phyloP scores from a whole-genome alignment of 1,284 basidiomycete species.

The Ceratobasidium sp. region DNA sequence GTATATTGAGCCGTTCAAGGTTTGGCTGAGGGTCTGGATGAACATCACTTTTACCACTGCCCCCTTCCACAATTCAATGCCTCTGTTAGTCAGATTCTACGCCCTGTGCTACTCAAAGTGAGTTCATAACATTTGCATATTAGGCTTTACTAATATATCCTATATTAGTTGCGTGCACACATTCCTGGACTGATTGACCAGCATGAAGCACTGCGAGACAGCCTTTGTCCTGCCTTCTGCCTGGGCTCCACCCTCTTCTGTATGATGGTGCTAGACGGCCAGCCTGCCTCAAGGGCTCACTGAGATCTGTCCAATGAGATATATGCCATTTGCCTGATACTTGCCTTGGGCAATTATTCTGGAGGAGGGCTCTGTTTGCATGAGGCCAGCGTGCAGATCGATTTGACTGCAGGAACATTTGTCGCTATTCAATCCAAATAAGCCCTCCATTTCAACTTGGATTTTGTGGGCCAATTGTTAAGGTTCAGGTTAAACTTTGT shows the following conservation, averaged over 20 bases:
- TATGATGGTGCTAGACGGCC: slow-evolving; percentile 1
- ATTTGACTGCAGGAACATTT: neutral
- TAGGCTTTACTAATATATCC: too few relatives aligned
- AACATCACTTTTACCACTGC: too few relatives aligned
- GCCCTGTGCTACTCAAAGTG: too few relatives aligned
- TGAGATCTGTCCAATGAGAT: neutral
- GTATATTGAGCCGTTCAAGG: too few relatives aligned
- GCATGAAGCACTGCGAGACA: neutral
- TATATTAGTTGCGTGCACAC: too few relatives aligned
- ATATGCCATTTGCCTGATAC: slow-evolving; percentile 1
- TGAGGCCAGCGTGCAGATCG: neutral
- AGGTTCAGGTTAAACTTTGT: too few relatives aligned
- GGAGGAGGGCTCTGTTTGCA: neutral
- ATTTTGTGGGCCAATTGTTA: slow-evolving; percentile 1
- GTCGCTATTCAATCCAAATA: slow-evolving; percentile 3
- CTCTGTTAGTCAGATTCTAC: too few relatives aligned
- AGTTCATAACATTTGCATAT: too few relatives aligned
- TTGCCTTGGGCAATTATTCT: slow-evolving; percentile 2
- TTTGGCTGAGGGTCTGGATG: too few relatives aligned
- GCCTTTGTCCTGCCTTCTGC: neutral
- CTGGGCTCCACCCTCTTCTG: slow-evolving; percentile 4
- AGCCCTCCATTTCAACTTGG: slow-evolving; percentile 9
- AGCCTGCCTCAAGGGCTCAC: neutral
- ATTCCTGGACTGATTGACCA: neutral
- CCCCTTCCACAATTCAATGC: too few relatives aligned